These are phyloP conservation scores for Wickerhamiella azyma DNA, from an alignment of 805 yeast genomes.

Conservation along the genomic window DNA sequence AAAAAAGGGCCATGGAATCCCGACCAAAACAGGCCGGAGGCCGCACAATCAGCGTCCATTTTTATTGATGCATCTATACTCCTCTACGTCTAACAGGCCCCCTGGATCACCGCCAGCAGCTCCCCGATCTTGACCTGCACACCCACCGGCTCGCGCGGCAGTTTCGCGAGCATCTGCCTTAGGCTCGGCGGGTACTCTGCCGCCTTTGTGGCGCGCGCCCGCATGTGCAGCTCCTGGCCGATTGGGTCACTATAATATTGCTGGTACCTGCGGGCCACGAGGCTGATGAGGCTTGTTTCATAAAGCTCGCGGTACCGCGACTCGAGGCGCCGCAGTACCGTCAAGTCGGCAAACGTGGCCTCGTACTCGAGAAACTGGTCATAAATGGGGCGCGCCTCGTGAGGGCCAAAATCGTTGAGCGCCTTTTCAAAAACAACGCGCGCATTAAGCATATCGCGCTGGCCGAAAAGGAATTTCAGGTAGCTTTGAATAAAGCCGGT, in stretches of 20 bases:
- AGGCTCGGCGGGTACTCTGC: neutral
- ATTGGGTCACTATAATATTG: constrained; percentile 10
- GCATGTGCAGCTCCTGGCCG: constrained; percentile 8
- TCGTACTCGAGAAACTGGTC: constrained; percentile 55
- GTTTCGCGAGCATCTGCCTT: neutral
- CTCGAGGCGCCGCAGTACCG: constrained; percentile 53
- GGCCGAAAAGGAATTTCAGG: constrained; percentile 52
- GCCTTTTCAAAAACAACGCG: constrained; percentile 74
- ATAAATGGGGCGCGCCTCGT: constrained; percentile 33
- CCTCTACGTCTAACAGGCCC: constrained; percentile 1
- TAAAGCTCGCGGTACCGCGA: constrained; percentile 51
- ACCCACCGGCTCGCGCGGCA: neutral
- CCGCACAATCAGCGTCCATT: too few relatives aligned
- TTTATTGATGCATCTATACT: too few relatives aligned
- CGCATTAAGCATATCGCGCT: constrained; percentile 59
- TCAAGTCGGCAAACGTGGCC: constrained; percentile 52
- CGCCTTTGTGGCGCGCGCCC: neutral
- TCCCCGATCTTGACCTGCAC: neutral
- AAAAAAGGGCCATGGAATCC: too few relatives aligned
- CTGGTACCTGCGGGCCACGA: constrained; percentile 21
- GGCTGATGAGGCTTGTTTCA: constrained; percentile 33
- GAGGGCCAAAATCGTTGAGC: constrained; percentile 38
- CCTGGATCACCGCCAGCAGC: neutral
- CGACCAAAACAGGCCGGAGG: too few relatives aligned
- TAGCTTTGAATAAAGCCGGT: constrained; percentile 56